phyloP scores from a whole-genome alignment of 2,329 filamentous ascomycete species.

The Emergomyces africanus region DNA sequence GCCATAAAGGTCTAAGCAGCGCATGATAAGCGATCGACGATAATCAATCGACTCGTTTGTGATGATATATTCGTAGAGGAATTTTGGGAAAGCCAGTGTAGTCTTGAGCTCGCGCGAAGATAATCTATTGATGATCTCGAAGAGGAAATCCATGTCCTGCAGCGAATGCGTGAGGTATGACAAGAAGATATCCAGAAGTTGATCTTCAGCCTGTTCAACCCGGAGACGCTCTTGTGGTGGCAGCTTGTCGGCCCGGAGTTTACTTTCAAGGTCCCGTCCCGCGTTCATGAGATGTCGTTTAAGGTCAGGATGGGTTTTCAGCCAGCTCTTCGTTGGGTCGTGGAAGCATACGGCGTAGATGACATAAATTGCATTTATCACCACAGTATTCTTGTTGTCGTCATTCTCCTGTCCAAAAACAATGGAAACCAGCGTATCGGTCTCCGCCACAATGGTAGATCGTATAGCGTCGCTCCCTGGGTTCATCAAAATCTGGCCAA shows the following conservation, averaged over 20 bases:
- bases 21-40: constrained; percentile 67
- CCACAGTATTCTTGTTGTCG: constrained; percentile 59
- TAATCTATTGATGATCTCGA: constrained; percentile 70
- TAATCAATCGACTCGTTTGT: constrained; percentile 74
- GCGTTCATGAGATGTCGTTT: constrained; percentile 49
- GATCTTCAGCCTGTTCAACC: constrained; percentile 78
- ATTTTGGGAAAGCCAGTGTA: constrained; percentile 62
- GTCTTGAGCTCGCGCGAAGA: constrained; percentile 71
- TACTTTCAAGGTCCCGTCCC: constrained; percentile 66
- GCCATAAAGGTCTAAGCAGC: constrained; percentile 79
- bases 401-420: constrained; percentile 50
- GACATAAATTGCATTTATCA: constrained; percentile 79
- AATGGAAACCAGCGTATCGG: constrained; percentile 56
- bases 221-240: constrained; percentile 64
- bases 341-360: constrained; percentile 65
- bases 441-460: constrained; percentile 58
- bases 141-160: constrained; percentile 69
- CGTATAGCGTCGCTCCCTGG: constrained; percentile 62
- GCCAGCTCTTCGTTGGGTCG: constrained; percentile 53
- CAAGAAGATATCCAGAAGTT: constrained; percentile 74
- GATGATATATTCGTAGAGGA: constrained; percentile 77
- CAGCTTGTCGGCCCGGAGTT: constrained; percentile 57
- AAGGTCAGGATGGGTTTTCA: constrained; percentile 42
- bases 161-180: constrained; percentile 63
- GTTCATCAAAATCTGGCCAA: constrained; percentile 73